Evolutionary conservation across 345 rosid genomes (phyloP).

Genomic region (Viola odorata): DNA sequence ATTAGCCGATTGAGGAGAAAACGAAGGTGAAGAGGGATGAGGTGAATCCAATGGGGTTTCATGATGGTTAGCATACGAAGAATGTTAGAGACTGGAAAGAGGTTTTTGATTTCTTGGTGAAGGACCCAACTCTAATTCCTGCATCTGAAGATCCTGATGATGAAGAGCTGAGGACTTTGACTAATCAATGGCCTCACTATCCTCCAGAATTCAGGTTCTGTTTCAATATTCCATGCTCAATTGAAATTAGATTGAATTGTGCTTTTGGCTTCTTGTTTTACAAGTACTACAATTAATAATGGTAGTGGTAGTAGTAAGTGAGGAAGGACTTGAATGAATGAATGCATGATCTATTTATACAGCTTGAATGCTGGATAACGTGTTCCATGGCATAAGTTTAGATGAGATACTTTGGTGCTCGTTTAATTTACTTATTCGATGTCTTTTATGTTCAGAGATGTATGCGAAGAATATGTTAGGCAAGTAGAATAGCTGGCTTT

Average conservation of each 20-base stretch:
- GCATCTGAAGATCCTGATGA: conserved; percentile 51
- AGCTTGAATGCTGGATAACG: no score
- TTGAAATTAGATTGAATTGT: neutral
- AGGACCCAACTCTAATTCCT: conserved; percentile 55
- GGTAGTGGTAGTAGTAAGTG: no score
- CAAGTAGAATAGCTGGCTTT: conserved; percentile 60
- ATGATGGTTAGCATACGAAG: conserved; percentile 81
- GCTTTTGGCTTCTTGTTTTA: neutral
- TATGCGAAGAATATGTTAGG: conserved; percentile 60
- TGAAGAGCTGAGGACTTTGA: conserved; percentile 35
- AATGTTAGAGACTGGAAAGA: conserved; percentile 96
- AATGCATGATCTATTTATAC: no score
- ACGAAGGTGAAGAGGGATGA: conserved; percentile 58
- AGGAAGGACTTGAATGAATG: no score
- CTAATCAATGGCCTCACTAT: conserved; percentile 70
- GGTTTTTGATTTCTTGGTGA: conserved; percentile 56
- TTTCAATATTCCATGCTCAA: neutral
- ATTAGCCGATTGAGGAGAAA: conserved; percentile 50
- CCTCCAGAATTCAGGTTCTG: conserved; percentile 54
- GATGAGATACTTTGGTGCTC: no score
- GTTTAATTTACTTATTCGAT: no score
- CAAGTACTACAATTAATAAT: no score
- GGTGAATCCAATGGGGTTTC: conserved; percentile 60
- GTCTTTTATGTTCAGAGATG: conserved; percentile 31
- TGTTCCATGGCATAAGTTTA: neutral